phyloP scores from a whole-genome alignment of 1,284 basidiomycete species.

The Spongispora temasekensis region DNA sequence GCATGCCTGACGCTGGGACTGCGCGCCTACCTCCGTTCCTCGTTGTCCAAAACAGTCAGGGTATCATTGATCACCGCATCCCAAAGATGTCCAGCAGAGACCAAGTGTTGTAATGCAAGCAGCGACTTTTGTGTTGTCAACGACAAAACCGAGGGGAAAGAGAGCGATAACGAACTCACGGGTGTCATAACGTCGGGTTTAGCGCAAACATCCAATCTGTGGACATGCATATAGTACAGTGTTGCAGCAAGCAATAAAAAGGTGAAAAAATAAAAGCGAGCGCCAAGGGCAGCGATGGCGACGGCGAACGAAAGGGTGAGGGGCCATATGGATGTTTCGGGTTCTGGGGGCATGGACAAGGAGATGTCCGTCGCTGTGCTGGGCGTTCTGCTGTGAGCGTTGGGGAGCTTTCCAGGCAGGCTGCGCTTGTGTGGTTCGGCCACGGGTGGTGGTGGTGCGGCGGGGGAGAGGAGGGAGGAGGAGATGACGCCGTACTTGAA shows the following conservation, averaged over 20 bases:
- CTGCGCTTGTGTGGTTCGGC: constrained; percentile 32
- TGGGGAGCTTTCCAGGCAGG: constrained; percentile 45
- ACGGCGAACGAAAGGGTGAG: constrained; percentile 41
- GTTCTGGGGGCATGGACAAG: constrained; percentile 28
- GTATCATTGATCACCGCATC: constrained; percentile 70
- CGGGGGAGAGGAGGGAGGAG: constrained; percentile 65
- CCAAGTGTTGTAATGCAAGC: constrained; percentile 62
- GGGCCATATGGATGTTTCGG: constrained; percentile 40
- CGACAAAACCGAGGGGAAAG: not conserved
- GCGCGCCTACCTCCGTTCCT: constrained; percentile 58
- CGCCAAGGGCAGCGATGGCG: constrained; percentile 46
- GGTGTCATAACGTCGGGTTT: constrained; percentile 52
- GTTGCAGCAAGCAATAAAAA: constrained; percentile 44
- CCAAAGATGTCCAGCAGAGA: constrained; percentile 67
- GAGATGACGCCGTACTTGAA: constrained; percentile 88
- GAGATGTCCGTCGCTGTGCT: constrained; percentile 38
- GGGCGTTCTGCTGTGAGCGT: constrained; percentile 41
- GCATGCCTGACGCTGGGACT: not conserved
- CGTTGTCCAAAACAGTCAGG: constrained; percentile 61
- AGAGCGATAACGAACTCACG: constrained; percentile 51
- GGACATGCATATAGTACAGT: constrained; percentile 43
- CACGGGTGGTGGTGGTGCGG: constrained; percentile 38
- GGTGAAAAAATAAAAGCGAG: constrained; percentile 50
- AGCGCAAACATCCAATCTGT: constrained; percentile 38
- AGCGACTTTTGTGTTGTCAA: constrained; percentile 52